Percentiles rank a stretch among this genome's conserved stretches.
Conservation (phyloP, 306 rosid genomes). For the Castanea crenata region DNA sequence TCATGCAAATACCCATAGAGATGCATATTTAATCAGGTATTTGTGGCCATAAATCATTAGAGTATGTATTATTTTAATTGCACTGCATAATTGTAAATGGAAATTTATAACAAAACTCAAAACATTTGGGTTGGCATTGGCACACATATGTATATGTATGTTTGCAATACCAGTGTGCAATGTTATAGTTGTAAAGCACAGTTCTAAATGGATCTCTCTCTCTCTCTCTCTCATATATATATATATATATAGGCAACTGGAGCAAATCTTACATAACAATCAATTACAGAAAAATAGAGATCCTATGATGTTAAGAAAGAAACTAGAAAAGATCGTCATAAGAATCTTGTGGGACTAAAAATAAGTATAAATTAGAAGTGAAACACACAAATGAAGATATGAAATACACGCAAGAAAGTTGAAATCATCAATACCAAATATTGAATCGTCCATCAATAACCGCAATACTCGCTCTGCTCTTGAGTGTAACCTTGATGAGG, state of each 20-base stretch:
- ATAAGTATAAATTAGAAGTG: neutral
- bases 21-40: neutral
- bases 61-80: neutral
- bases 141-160: no score
- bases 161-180: neutral
- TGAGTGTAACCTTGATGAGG: conserved; percentile 82
- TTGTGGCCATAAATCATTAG: no score
- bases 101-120: neutral
- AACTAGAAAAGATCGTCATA: neutral
- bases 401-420: neutral
- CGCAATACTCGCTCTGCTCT: conserved; percentile 70
- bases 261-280: no score
- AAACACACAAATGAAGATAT: neutral
- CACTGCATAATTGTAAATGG: neutral
- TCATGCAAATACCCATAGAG: neutral
- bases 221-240: no score
- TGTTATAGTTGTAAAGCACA: neutral
- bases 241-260: no score
- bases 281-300: no score
- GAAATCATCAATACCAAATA: conserved; percentile 40
- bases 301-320: neutral
- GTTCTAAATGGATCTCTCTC: no score
- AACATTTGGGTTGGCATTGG: no score
- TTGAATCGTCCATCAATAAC: conserved; percentile 47
- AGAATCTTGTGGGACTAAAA: neutral